Percentiles rank a stretch among this genome's conserved stretches.
phyloP scores from a whole-genome alignment of 73 alveolate genomes.

The Paramecium sonneborni region DNA sequence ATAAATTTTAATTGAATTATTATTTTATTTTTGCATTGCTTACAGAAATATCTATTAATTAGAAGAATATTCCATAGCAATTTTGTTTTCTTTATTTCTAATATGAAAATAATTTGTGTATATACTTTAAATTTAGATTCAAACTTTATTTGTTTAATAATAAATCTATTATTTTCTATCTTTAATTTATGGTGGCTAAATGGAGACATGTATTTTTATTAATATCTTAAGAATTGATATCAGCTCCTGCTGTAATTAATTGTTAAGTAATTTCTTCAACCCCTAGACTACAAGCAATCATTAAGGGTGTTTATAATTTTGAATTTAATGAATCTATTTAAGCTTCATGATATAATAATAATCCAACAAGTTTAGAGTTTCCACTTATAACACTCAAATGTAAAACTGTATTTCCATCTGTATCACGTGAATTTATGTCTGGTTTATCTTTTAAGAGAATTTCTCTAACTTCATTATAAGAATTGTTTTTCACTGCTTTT shows the following conservation, averaged over 20 bases:
- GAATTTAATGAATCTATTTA: conserved; percentile 60
- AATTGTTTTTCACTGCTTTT: not conserved
- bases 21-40: conserved; percentile 37
- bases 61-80: conserved; percentile 27
- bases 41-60: conserved; percentile 5
- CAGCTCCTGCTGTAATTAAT: conserved; percentile 68
- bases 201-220: conserved; percentile 61
- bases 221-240: conserved; percentile 51
- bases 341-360: conserved; percentile 60
- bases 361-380: conserved; percentile 49
- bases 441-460: not conserved
- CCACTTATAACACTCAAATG: conserved; percentile 59
- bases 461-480: not conserved
- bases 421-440: conserved; percentile 47
- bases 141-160: conserved; percentile 45
- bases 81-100: conserved; percentile 45
- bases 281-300: conserved; percentile 63
- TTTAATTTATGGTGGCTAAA: conserved; percentile 55
- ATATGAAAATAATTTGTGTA: not conserved
- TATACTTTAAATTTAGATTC: conserved; percentile 27
- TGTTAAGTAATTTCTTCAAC: conserved; percentile 57
- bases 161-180: conserved; percentile 50
- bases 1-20: conserved; percentile 54
- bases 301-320: conserved; percentile 53
- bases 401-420: conserved; percentile 55